These are phyloP conservation scores for Durotheca rogersii DNA, from an alignment of 495 filamentous ascomycete species.

Conservation along the genomic window DNA sequence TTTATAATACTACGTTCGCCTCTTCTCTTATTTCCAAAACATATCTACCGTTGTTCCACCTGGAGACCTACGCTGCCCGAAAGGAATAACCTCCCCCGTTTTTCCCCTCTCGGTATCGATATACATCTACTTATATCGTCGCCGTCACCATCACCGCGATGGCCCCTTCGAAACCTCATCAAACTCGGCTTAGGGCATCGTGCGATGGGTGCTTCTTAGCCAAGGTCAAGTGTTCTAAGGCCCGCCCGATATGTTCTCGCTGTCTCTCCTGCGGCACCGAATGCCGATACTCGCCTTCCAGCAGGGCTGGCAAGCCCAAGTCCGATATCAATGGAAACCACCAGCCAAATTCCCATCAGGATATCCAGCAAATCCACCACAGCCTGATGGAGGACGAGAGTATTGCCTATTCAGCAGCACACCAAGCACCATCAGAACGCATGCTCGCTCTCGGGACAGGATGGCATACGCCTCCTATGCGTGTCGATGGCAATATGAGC, in stretches of 20 bases:
- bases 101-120: constrained; percentile 4
- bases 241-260: constrained; percentile 49
- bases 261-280: constrained; percentile 49
- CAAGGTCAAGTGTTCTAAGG: constrained; percentile 57
- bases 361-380: constrained; percentile 25
- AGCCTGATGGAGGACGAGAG: constrained; percentile 32
- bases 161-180: constrained; percentile 41
- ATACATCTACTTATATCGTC: not conserved
- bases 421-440: constrained; percentile 18
- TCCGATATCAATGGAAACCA: constrained; percentile 37
- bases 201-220: constrained; percentile 58
- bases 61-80: constrained; percentile 2
- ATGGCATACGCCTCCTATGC: constrained; percentile 40
- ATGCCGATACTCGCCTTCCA: constrained; percentile 54
- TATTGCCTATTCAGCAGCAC: constrained; percentile 29
- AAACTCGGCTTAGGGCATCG: constrained; percentile 49
- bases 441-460: constrained; percentile 32
- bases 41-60: constrained; percentile 20
- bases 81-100: constrained; percentile 3
- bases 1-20: constrained; percentile 29
- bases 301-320: constrained; percentile 48
- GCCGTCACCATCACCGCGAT: constrained; percentile 30
- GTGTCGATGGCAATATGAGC: constrained; percentile 39
- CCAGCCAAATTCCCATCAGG: constrained; percentile 21
- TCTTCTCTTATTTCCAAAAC: constrained; percentile 23